Evolutionary conservation across 2,329 filamentous ascomycete species (phyloP), one percentile per base, ranked within the genome.

Genomic region (Aschersonia sp.): DNA sequence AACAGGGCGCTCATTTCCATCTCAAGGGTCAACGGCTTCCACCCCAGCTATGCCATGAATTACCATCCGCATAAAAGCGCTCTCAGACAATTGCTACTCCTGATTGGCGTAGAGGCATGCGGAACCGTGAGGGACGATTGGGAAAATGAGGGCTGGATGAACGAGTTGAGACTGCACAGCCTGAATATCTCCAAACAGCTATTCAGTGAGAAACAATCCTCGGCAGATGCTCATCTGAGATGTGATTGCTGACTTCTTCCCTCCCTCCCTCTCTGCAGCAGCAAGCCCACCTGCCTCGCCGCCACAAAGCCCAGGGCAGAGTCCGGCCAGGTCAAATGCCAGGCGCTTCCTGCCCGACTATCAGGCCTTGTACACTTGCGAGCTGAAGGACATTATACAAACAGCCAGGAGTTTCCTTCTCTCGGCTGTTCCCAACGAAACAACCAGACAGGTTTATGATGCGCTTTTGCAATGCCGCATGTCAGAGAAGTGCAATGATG

Each of bases 11-110:
- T 49, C 6, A 37, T 51, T 30, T 5, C 9, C 1, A 22, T 55
- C 31, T 30, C 29, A 2, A 49, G 51, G 30, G 52, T 55, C 22
- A 55, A 55, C 29, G 49, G 49, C 12, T 53, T 53, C 39, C 53
- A 55, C 42, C 53, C 46, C 5, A 55, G 53, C 49, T 32, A 50
- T 42, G 50, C 52, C 5, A 47, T 53, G 14, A 51, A 55, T 46
- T 51, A 50, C n/a, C 47, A 50, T 32, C 42, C 48, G n/a, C 50
- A 53, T 8, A 30, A 43, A 8, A 53, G 51, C 37, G n/a, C 35
- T 12, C 35, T 53, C 12, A 45, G 51, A 22, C 51, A 53, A 33
- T 43, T 53, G 5, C 48, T 50, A 5, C 30, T 52, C 11, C 41
- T 53, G 11, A 42, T 41, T 6, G 50, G 39, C 12, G 50, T 33